phyloP scores from a whole-genome alignment of 2,329 filamentous ascomycete species.

The Fusarium hainanense region DNA sequence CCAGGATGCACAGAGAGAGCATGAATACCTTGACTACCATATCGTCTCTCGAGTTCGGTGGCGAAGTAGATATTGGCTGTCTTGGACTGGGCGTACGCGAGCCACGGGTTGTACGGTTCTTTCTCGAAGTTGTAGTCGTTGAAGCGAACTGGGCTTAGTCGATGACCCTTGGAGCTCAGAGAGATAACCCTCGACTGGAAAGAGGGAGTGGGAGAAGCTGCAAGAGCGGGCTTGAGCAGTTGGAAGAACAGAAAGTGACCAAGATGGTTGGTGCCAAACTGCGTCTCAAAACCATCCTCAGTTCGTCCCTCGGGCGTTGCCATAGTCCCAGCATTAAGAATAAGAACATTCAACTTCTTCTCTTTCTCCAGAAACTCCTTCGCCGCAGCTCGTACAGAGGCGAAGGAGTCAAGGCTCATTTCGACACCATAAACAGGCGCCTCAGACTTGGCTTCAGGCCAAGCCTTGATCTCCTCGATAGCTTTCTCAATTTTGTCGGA shows the following conservation, averaged over 20 bases:
- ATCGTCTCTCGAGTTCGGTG: conserved; percentile 29
- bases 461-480: neutral
- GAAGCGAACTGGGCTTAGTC: conserved; percentile 6
- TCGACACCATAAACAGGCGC: neutral
- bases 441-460: neutral
- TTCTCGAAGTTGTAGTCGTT: conserved; percentile 33
- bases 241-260: conserved; percentile 46
- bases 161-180: conserved; percentile 57
- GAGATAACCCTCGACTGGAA: conserved; percentile 61
- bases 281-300: conserved; percentile 37
- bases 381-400: neutral
- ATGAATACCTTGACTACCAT: conserved; percentile 16
- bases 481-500: conserved; percentile 5
- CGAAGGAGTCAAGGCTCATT: conserved; percentile 8
- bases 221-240: conserved; percentile 56
- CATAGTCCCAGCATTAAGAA: conserved; percentile 27
- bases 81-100: conserved; percentile 36
- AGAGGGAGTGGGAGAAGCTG: conserved; percentile 51
- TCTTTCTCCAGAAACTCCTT: neutral
- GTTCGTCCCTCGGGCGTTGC: conserved; percentile 20
- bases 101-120: conserved; percentile 21
- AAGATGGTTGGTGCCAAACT: conserved; percentile 46
- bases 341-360: neutral
- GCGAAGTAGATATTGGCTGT: conserved; percentile 39
- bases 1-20: conserved; percentile 33